Evolutionary conservation across 257 asterid species (phyloP).

Genomic region (Nicotiana attenuata): DNA sequence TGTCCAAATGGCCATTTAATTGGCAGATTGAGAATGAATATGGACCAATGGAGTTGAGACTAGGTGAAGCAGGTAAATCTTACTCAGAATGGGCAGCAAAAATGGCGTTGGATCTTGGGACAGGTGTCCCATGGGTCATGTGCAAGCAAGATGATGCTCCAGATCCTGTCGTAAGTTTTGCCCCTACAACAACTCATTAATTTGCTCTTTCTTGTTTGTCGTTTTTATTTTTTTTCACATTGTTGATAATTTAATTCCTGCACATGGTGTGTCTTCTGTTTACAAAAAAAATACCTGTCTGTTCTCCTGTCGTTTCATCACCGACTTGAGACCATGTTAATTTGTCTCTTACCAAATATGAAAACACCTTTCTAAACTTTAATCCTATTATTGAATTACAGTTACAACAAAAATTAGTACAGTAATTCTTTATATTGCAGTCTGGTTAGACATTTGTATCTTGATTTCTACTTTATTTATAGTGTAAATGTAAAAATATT

Average conservation of each 20-base stretch:
- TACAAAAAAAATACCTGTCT: conserved; percentile 15
- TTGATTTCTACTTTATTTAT: background rate
- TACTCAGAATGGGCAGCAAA: conserved; percentile 29
- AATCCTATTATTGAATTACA: no score
- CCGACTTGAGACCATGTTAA: conserved; percentile 11
- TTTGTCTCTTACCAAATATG: background rate
- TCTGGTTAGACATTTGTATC: background rate
- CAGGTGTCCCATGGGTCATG: conserved; percentile 33
- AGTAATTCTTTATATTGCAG: background rate
- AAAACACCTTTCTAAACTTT: background rate
- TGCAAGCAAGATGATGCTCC: conserved; percentile 34
- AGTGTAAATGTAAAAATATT: background rate
- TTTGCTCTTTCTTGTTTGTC: conserved; percentile 1
- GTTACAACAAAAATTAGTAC: no score
- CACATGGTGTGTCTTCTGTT: conserved; percentile 40
- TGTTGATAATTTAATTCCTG: conserved; percentile 19
- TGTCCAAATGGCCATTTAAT: no score
- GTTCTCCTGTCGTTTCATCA: conserved; percentile 22
- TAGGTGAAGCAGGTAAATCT: conserved; percentile 21
- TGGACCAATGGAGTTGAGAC: conserved; percentile 25
- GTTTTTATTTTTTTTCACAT: conserved; percentile 17
- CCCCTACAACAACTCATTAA: background rate
- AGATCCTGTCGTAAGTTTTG: conserved; percentile 49
- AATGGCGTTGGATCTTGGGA: conserved; percentile 26
- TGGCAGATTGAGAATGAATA: conserved; percentile 30